phyloP scores from a whole-genome alignment of 305 asterid genomes.

The Solanum hybrid region DNA sequence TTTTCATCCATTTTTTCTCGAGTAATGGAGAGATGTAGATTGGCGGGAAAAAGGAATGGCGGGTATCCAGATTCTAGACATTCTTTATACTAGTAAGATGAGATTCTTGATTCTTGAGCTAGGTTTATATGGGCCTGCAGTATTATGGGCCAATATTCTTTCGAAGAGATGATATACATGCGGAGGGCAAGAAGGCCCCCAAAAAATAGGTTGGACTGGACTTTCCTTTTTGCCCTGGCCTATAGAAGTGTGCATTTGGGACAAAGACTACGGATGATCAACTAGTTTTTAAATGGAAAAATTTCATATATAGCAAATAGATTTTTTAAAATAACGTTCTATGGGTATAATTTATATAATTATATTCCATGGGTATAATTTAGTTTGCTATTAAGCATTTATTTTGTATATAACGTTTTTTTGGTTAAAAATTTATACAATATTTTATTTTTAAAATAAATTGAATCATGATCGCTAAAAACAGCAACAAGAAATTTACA shows the following conservation, averaged over 20 bases:
- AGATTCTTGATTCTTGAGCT: background rate
- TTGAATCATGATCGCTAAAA: no score
- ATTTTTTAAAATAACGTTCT: no score
- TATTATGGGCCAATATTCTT: background rate
- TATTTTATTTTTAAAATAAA: no score
- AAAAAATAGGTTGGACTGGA: background rate
- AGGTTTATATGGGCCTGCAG: background rate
- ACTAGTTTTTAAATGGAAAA: background rate
- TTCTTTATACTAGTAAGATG: background rate
- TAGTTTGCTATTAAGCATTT: no score
- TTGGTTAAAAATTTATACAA: no score
- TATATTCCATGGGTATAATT: no score
- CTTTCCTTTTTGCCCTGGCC: background rate
- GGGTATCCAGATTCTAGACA: background rate
- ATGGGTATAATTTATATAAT: no score
- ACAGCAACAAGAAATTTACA: no score
- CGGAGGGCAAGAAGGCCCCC: background rate
- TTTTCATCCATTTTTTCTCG: conserved; percentile 37
- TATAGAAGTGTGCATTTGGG: background rate
- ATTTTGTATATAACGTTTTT: no score
- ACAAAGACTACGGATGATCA: background rate
- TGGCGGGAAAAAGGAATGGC: conserved; percentile 2
- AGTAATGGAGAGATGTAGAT: background rate
- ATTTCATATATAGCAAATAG: no score
- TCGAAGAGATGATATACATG: background rate